Evolutionary conservation across 768 basidiomycete species (phyloP).

Genomic region (Rickenella mellea): DNA sequence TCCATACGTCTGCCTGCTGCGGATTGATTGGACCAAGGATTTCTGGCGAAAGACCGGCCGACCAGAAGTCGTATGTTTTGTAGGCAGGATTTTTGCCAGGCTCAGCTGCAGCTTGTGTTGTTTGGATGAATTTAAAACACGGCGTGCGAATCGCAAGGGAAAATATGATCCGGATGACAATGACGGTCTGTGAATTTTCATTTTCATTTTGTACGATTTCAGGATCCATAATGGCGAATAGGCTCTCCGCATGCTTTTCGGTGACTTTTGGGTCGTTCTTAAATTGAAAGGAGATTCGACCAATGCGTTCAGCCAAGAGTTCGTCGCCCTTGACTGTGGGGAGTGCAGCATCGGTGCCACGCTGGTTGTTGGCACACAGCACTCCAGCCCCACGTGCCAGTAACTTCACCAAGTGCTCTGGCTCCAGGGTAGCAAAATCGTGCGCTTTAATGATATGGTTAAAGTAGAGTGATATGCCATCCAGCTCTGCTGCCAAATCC

Average conservation of each 20-base stretch:
- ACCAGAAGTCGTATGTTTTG: too few relatives aligned
- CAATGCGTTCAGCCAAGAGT: slow-evolving; percentile 9
- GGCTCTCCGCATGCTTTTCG: slow-evolving; percentile 1
- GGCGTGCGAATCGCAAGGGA: slow-evolving; percentile 10
- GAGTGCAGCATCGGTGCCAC: slow-evolving; percentile 17
- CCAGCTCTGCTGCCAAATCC: slow-evolving; percentile 11
- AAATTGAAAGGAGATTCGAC: slow-evolving; percentile 16
- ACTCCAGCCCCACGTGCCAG: slow-evolving; percentile 19
- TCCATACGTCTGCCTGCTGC: too few relatives aligned
- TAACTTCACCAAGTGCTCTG: slow-evolving; percentile 11
- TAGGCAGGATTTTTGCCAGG: too few relatives aligned
- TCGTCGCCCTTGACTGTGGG: slow-evolving; percentile 12
- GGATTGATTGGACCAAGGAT: too few relatives aligned
- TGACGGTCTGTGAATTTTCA: slow-evolving; percentile 2
- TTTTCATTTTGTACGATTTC: slow-evolving; percentile 10
- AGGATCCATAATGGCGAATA: slow-evolving; percentile 19
- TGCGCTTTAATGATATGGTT: slow-evolving; percentile 22
- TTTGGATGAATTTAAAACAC: too few relatives aligned
- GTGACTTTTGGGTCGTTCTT: slow-evolving; percentile 13
- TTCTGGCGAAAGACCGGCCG: too few relatives aligned
- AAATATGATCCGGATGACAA: slow-evolving; percentile 17
- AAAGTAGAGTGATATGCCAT: slow-evolving; percentile 15
- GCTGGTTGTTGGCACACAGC: slow-evolving; percentile 15
- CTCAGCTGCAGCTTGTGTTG: too few relatives aligned
- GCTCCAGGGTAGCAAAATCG: slow-evolving; percentile 11